A percentile compares a stretch with the other conserved stretches of the same genome.
phyloP scores from a whole-genome alignment of 2,329 filamentous ascomycete genomes.

The Xylariaceae sp. region DNA sequence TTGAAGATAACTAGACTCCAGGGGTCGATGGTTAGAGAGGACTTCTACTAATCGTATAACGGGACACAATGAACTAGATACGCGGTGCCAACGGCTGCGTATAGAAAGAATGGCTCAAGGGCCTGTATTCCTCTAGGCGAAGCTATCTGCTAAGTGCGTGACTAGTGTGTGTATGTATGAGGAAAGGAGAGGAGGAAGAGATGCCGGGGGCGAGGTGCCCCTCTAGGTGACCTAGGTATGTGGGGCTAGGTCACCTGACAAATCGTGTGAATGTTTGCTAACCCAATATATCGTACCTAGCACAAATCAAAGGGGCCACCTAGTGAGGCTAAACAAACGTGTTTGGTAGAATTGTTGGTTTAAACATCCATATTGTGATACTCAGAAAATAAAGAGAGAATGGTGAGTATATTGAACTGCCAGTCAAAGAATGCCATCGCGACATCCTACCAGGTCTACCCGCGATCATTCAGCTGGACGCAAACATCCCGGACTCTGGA shows the following conservation, averaged over 20 bases:
- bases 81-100: too few relatives aligned
- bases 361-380: background rate
- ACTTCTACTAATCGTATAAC: too few relatives aligned
- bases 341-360: background rate
- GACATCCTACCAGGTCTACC: slow-evolving; percentile 4
- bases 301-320: background rate
- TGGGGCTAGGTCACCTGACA: too few relatives aligned
- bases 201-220: too few relatives aligned
- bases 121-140: too few relatives aligned
- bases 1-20: background rate
- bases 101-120: too few relatives aligned
- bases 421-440: background rate
- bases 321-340: background rate
- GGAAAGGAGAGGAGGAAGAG: too few relatives aligned
- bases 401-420: slow-evolving; percentile 1
- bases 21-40: background rate
- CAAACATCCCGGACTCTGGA: slow-evolving; percentile 1
- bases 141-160: too few relatives aligned
- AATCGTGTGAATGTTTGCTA: background rate
- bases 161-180: too few relatives aligned
- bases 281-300: background rate
- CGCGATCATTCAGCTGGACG: slow-evolving; percentile 5
- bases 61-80: too few relatives aligned
- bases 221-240: too few relatives aligned
- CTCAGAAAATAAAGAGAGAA: background rate